phyloP scores from a whole-genome alignment of 805 yeast genomes.

The Yamadazyma akitaensis region DNA sequence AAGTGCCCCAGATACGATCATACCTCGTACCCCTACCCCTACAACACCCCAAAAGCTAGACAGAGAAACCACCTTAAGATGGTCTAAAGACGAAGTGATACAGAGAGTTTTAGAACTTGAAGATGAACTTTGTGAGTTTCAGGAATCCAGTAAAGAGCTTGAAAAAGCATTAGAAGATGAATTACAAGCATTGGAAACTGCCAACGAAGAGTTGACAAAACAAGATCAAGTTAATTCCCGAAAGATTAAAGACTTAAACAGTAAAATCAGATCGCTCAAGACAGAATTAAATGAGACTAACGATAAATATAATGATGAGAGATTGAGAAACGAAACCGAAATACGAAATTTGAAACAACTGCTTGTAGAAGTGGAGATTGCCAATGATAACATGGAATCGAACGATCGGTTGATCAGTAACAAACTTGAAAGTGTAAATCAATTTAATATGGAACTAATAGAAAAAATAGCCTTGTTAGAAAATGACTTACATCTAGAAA shows the following conservation, averaged over 20 bases:
- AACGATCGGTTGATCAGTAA: slow-evolving; percentile 33
- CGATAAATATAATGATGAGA: slow-evolving; percentile 19
- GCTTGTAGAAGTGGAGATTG: slow-evolving; percentile 40
- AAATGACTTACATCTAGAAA: slow-evolving; percentile 34
- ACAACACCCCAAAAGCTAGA: not conserved
- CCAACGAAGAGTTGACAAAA: slow-evolving; percentile 18
- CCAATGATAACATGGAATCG: slow-evolving; percentile 39
- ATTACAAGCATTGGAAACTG: slow-evolving; percentile 29
- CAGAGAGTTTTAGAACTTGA: slow-evolving; percentile 34
- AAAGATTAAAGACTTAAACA: slow-evolving; percentile 3
- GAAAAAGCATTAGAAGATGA: slow-evolving; percentile 46
- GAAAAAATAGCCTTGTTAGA: slow-evolving; percentile 43
- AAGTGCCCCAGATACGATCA: not conserved
- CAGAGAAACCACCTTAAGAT: not conserved
- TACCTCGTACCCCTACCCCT: not conserved
- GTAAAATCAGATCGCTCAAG: slow-evolving; percentile 11
- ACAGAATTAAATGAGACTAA: slow-evolving; percentile 18
- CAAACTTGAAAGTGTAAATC: slow-evolving; percentile 32
- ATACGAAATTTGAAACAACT: slow-evolving; percentile 24
- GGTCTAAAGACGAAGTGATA: slow-evolving; percentile 13
- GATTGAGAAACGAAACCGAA: slow-evolving; percentile 19
- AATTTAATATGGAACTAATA: slow-evolving; percentile 39
- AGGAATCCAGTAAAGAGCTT: slow-evolving; percentile 41
- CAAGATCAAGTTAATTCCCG: slow-evolving; percentile 10
- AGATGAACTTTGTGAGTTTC: slow-evolving; percentile 38